Base-by-base conservation (phyloP, 371 early-diverging fungal species). In the Lichtheimia ornata region DNA sequence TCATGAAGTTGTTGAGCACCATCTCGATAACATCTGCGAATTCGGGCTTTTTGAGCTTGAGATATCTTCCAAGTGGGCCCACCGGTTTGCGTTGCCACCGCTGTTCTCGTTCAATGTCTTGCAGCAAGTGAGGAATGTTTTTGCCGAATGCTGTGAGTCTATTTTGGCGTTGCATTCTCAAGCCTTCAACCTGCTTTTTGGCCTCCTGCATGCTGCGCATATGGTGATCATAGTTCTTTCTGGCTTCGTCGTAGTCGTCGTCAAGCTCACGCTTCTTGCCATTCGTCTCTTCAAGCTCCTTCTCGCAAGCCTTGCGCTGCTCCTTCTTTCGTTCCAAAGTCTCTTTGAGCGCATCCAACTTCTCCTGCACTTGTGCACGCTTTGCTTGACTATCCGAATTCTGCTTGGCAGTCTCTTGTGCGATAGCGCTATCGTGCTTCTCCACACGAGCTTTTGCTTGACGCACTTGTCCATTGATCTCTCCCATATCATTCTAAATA, bases 41-140 rank as follows among this genome's bases (percentile, higher is more conserved):
- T 56, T 85, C 70, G 4, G 80, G 80, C 20, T 88, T 59, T 51
- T 73, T 77, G n/a, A 96, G 68, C 58, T 84, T 85, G 27, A 95
- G 65, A 54, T 80, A 87, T 25, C 76, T 65, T 17, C 97, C 98
- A 22, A 96, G 61, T 0, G 97, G 97, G 0, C 98, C 98, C 7
- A 96, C 65, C 3, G 97, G 97, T 18, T 69, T 66, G 27, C 74
- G 61, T 15, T 82, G 79, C 61, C 75, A 81, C 65, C 94, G 85
- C 1, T 66, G 69, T 27, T 86, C 82, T 12, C 57, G 59, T 11
- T 82, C 66, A 51, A 97, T 93, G 3, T 73, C 82, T 2, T 61
- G 56, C 62, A 96, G 54, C 0, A 94, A 86, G 6, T 86, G 81
- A 2, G 89, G 88, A 59, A 94, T 88, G 4, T 65, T 66, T 0